These are phyloP conservation scores for Spiraea crenata DNA, from an alignment of 331 rosid genomes.

Conservation along the genomic window DNA sequence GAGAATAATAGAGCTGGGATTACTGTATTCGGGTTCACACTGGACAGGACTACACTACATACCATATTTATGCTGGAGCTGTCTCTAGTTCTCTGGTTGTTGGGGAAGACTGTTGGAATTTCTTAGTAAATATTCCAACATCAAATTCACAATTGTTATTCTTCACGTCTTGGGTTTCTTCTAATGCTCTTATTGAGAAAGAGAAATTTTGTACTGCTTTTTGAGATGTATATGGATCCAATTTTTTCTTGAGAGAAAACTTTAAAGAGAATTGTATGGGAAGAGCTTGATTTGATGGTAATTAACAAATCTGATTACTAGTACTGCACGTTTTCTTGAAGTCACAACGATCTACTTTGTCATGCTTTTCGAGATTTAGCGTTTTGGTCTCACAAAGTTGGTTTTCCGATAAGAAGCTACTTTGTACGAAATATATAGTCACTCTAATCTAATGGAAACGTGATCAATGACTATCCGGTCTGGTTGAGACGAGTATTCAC, in stretches of 20 bases:
- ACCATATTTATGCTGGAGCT: constrained; percentile 75
- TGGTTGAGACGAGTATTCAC: too few species aligned
- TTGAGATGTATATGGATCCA: not conserved
- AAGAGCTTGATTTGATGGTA: too few species aligned
- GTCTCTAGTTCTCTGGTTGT: constrained; percentile 81
- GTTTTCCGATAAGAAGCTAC: too few species aligned
- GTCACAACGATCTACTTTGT: too few species aligned
- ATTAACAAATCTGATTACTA: too few species aligned
- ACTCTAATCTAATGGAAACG: too few species aligned
- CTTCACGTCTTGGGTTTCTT: not conserved
- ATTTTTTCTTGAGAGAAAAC: not conserved
- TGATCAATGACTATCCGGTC: too few species aligned
- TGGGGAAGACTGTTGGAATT: constrained; percentile 77
- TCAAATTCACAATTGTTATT: not conserved
- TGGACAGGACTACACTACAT: constrained; percentile 76
- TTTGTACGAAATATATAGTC: too few species aligned
- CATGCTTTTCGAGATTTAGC: too few species aligned
- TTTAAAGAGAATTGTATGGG: too few species aligned
- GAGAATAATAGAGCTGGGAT: constrained; percentile 90
- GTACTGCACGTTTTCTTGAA: too few species aligned
- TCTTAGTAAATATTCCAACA: constrained; percentile 6
- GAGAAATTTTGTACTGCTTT: not conserved
- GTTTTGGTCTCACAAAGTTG: too few species aligned
- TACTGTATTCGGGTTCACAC: constrained; percentile 67
- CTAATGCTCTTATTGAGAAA: not conserved